Evolutionary conservation across 345 rosid species (phyloP).

Genomic region (Aurinia saxatilis): DNA sequence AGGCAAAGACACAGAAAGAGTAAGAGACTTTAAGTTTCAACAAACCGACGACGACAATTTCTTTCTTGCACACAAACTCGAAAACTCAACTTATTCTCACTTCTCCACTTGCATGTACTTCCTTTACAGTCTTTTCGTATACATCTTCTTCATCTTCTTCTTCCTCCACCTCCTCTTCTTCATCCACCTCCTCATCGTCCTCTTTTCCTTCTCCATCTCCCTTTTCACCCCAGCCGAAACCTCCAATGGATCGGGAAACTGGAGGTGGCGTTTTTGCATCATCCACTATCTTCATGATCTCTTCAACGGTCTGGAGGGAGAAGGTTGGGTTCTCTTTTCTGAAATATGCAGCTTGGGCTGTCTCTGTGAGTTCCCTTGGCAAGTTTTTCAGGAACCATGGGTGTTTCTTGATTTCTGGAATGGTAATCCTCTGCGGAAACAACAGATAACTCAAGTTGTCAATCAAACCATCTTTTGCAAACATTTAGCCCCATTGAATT

Average conservation of each 20-base stretch:
- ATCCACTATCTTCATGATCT: constrained; percentile 63
- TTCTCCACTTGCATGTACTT: constrained; percentile 75
- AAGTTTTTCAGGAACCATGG: constrained; percentile 85
- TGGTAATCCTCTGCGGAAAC: constrained; percentile 58
- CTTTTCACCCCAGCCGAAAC: constrained; percentile 58
- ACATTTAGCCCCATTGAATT: not conserved
- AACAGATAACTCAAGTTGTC: not conserved
- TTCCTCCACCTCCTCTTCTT: constrained; percentile 52
- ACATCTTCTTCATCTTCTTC: constrained; percentile 67
- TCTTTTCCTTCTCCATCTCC: constrained; percentile 37
- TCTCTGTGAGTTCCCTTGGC: constrained; percentile 70
- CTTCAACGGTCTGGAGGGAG: constrained; percentile 63
- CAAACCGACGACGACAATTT: not conserved
- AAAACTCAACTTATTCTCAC: constrained; percentile 31
- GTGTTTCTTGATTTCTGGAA: constrained; percentile 73
- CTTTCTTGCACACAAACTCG: constrained; percentile 9
- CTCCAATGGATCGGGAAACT: constrained; percentile 50
- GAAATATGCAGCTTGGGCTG: constrained; percentile 61
- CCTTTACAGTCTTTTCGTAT: constrained; percentile 71
- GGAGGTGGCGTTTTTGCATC: constrained; percentile 66
- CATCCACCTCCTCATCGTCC: constrained; percentile 40
- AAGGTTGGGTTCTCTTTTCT: constrained; percentile 57
- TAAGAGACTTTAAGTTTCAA: not conserved
- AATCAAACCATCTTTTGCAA: not conserved
- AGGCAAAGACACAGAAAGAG: not conserved